These are phyloP conservation scores for Passiflora organensis DNA, from an alignment of 345 rosid genomes.

Conservation along the genomic window DNA sequence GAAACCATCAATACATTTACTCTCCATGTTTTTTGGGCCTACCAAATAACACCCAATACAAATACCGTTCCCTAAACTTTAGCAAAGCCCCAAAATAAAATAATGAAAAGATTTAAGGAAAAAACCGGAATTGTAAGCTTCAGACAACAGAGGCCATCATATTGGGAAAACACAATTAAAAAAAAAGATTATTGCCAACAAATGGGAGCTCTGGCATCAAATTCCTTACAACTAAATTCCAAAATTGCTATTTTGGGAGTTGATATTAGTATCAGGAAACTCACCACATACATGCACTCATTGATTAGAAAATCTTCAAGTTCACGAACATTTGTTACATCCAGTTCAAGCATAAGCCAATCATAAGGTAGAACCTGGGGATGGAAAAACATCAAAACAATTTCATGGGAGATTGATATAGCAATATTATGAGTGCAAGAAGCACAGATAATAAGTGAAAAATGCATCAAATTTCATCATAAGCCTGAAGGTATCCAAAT, in stretches of 20 bases:
- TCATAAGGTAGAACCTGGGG: constrained; percentile 77
- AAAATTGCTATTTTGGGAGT: background rate
- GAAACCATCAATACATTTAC: background rate
- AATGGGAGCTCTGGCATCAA: too few species aligned
- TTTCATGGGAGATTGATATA: background rate
- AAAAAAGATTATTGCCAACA: too few species aligned
- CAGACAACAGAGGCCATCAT: background rate
- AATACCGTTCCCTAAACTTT: background rate
- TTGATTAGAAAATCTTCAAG: constrained; percentile 98
- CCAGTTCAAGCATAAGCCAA: constrained; percentile 81
- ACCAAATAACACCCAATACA: too few species aligned
- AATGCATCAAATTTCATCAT: background rate
- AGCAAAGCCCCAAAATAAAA: background rate
- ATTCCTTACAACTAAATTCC: too few species aligned
- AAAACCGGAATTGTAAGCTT: too few species aligned
- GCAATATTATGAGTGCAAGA: too few species aligned
- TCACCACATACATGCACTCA: constrained; percentile 91
- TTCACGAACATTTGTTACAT: constrained; percentile 85
- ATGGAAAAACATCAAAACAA: constrained; percentile 11
- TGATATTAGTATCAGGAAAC: constrained; percentile 27
- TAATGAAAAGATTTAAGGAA: too few species aligned
- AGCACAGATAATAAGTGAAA: background rate
- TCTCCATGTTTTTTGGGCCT: background rate
- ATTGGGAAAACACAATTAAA: too few species aligned
- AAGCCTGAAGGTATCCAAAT: background rate